Base-by-base conservation (phyloP, 2,329 filamentous ascomycete genomes). In the Trichoderma oligosporum region DNA sequence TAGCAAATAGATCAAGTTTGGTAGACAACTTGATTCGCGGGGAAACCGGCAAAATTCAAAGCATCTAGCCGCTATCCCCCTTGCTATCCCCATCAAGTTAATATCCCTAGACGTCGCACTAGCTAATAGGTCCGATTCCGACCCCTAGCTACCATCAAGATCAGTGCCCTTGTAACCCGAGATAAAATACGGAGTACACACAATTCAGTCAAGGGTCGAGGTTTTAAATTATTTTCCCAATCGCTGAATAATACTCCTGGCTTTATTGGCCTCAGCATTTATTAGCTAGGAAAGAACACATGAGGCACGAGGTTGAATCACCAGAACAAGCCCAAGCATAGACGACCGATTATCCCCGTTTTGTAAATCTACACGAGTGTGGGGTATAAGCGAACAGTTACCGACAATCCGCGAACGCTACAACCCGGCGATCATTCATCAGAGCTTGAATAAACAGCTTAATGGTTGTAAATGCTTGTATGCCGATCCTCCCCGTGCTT, bases 51-150 rank as follows among this genome's bases (percentile, higher is more conserved):
- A 46, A 27, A 55, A 55, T 38, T 45, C 20, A 29, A 38, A 45
- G 24, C 41, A 9, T 31, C 39, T 33, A 41, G 39, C 24, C 42
- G 27, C 52, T n/a, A 9, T 12, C 14, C 48, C 52, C 52, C 52
- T 38, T 38, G 39, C 41, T 12, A 20, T 31, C 52, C 22, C 41
- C 39, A 55, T 46, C 52, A 46, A 46, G 22, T 46, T 55, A 55
- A 55, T 55, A 55, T 55, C 29, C 52, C 41, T 31, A 45, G 52
- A 46, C 9, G 52, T 55, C 52, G 52, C 52, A 38, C 52, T 55
- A 55, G 52, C 31, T 55, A 55, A 55, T 55, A 55, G 52, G 52
- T 55, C 52, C 52, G 52, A 55, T 31, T 55, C 52, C 31, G 31
- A n/a, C 31, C 31, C 52, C 52, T 36, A 35, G 52, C 52, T 3